Evolutionary conservation across 495 filamentous ascomycete species (phyloP), one percentile per base, ranked within the genome.

Genomic region (Penicillium alfredii): DNA sequence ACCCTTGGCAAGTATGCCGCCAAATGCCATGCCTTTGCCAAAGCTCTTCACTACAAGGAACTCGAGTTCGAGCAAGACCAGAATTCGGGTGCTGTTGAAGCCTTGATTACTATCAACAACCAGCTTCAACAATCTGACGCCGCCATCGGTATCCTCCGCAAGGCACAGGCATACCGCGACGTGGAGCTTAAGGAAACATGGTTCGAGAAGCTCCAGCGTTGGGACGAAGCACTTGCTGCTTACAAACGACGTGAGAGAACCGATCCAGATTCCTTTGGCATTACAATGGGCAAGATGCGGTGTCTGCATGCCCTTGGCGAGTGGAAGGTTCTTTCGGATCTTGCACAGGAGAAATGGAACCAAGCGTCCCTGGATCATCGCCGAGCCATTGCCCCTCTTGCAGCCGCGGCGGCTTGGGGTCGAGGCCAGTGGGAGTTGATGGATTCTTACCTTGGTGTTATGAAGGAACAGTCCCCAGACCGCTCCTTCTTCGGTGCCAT

Each of bases 261-360:
- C 6, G 85, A 94, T 30, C 74, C 78, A 3, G 66, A 75, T 4
- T 84, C 83, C 0, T 83, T 97, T 43, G 89, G 96, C 35, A 81
- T 96, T 21, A 90, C 90, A 4, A 95, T 97, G 88, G 92, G 92
- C 42, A 97, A 98, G 62, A 99, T 99, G 92, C 82, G 93, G 11
- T 99, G 92, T 74, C 65, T 96, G 25, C 93, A 99, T 53, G 92
- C 92, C 19, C 74, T 99, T 20, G 93, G 92, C 26, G 92, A 99
- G 58, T 99, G 90, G 89, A 93, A 95, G 45, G 76, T 85, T 8
- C 70, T 99, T 7, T 89, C 90, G 7, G 72, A 77, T 26, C 73
- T 99, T 21, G 87, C 88, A 1, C 83, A 94, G 46, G 86, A 93
- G 44, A 94, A 90, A 32, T 99, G 90, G 90, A 74, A 81, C 36